Evolutionary conservation across 2,329 filamentous ascomycete species (phyloP).

Genomic region (Diaporthe sp.): DNA sequence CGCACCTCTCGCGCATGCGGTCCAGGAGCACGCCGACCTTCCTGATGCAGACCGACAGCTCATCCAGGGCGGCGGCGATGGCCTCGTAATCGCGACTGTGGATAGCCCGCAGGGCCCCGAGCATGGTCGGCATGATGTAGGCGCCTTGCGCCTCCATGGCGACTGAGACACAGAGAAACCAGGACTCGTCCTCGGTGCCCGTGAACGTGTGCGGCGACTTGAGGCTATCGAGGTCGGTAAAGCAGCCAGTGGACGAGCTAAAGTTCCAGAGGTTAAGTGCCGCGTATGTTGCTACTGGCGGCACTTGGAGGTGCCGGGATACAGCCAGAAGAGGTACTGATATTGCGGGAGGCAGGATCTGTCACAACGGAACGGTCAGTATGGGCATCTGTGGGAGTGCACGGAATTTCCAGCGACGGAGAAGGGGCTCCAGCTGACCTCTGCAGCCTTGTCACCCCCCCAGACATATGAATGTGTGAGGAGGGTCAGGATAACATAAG

Average conservation of each 20-base stretch:
- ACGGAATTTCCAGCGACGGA: not conserved
- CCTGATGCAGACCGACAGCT: constrained; percentile 74
- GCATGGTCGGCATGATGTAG: constrained; percentile 79
- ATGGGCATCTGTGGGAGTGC: not conserved
- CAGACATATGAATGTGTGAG: constrained; percentile 90
- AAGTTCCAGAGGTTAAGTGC: constrained; percentile 93
- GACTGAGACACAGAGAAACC: constrained; percentile 91
- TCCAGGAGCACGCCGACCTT: constrained; percentile 75
- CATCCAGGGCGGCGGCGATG: constrained; percentile 72
- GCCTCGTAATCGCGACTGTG: constrained; percentile 66
- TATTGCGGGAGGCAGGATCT: constrained; percentile 78
- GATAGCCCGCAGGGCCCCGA: constrained; percentile 78
- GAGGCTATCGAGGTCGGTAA: constrained; percentile 76
- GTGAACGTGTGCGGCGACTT: constrained; percentile 84
- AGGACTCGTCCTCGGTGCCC: constrained; percentile 88
- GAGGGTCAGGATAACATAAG: constrained; percentile 82
- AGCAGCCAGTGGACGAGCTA: constrained; percentile 62
- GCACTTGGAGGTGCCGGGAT: constrained; percentile 80
- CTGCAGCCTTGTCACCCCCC: constrained; percentile 80
- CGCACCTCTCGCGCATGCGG: constrained; percentile 90
- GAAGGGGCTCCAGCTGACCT: constrained; percentile 59
- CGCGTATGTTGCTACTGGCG: constrained; percentile 91
- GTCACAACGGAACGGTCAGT: constrained; percentile 35
- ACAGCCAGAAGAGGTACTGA: constrained; percentile 80
- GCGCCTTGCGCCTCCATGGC: constrained; percentile 89